Evolutionary conservation across 139 green algal genomes (phyloP), one percentile per base, ranked within the genome.

Genomic region (Astrephomene gubernaculifera): DNA sequence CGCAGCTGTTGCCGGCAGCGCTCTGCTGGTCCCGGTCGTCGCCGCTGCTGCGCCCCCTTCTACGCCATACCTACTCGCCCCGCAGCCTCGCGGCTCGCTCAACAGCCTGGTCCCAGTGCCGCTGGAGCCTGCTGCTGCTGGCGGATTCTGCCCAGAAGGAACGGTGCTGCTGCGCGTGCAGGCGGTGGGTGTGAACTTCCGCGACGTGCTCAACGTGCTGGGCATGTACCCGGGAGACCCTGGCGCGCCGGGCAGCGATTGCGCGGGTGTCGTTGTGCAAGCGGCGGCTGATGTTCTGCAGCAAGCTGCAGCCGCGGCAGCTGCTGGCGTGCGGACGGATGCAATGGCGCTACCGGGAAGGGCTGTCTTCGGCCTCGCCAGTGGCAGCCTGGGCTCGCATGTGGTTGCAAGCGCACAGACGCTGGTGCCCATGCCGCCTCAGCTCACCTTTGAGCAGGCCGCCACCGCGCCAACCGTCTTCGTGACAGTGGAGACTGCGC

Each of bases 401-500:
- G 75, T 88, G 7, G n/a, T 90, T 21, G 91, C 88, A 8, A 91
- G 87, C 17, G 81, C 86, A 0, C 85, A 87, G 31, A 94, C 88
- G 2, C 33, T 98, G 67, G 94, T 93, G 24, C 69, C 87, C 44
- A 89, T 97, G 93, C 95, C 95, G 21, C 36, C 83, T 0, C 87
- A 88, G 78, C 63, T 96, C 33, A 88, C 44, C 38, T 95, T 95
- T 85, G 94, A 96, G 86, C 85, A 91, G 65, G 95, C 94, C 9
- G 90, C 95, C 38, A 96, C 93, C 24, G 88, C 87, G 4, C 95
- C 95, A 45, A 98, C 95, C 0, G 94, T 97, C 33, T 97, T 95
- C 85, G 93, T 96, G 73, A 98, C 95, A 19, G 93, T 93, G 0
- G 91, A 97, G 36, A 57, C 89, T 17, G 92, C 88, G 24, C 90